A percentile compares a stretch with the other conserved stretches of the same genome.
phyloP scores from a whole-genome alignment of 1,284 basidiomycete genomes.

The Leccinum variabile region DNA sequence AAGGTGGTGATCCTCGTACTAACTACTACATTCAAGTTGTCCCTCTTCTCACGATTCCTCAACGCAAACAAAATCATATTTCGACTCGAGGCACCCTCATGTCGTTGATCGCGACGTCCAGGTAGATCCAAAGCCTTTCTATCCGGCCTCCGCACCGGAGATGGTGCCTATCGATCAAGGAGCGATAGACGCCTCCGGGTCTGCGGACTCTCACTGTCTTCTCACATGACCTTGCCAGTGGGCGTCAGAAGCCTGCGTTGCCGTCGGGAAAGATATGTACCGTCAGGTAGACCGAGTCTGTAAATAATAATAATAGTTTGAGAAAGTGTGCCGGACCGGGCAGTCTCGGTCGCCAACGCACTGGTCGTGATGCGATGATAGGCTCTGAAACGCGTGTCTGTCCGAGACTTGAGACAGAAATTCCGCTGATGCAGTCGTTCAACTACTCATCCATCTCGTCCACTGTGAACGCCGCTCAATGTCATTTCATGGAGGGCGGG shows the following conservation, averaged over 20 bases:
- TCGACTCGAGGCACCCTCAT: slow-evolving; percentile 28
- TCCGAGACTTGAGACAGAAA: slow-evolving; percentile 1
- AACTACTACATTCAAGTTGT: slow-evolving; percentile 12
- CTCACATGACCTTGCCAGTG: slow-evolving; percentile 6
- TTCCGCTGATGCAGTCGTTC: neutral
- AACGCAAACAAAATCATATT: slow-evolving; percentile 1
- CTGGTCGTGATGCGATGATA: slow-evolving; percentile 19
- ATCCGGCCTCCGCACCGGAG: slow-evolving; percentile 17
- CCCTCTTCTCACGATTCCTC: slow-evolving; percentile 27
- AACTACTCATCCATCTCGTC: neutral
- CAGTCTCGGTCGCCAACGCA: slow-evolving; percentile 18
- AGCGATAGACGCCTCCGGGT: slow-evolving; percentile 8
- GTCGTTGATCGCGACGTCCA: slow-evolving; percentile 2
- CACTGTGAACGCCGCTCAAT: neutral
- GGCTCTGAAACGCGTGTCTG: slow-evolving; percentile 5
- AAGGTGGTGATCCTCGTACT: slow-evolving; percentile 30
- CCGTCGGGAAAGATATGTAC: slow-evolving; percentile 1
- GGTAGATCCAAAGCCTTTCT: neutral
- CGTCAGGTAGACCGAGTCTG: too few species aligned
- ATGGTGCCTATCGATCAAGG: slow-evolving; percentile 29
- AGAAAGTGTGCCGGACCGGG: slow-evolving; percentile 8
- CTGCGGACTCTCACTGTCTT: slow-evolving; percentile 3
- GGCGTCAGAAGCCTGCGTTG: slow-evolving; percentile 10
- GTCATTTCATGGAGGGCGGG: neutral
- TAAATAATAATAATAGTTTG: too few species aligned